Percentiles rank a stretch among this genome's conserved stretches.
Evolutionary conservation across 345 rosid genomes (phyloP).

Genomic region (Pseudoturritis turrita): DNA sequence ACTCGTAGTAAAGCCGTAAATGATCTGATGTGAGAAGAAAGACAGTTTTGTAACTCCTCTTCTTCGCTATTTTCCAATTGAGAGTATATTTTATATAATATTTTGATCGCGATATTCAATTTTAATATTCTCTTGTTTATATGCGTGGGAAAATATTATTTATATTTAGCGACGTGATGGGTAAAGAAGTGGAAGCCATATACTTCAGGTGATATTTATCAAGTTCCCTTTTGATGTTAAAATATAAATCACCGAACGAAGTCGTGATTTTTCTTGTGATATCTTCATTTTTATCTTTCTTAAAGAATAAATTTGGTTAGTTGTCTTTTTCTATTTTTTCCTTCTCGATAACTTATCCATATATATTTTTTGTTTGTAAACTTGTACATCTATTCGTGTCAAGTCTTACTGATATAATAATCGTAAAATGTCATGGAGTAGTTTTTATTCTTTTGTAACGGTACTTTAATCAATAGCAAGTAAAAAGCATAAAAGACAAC

Average conservation of each 20-base stretch:
- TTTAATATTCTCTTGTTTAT: neutral
- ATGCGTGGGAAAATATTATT: neutral
- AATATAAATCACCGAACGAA: constrained; percentile 12
- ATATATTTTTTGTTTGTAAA: neutral
- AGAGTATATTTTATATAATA: neutral
- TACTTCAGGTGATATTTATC: constrained; percentile 18
- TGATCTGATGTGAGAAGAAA: neutral
- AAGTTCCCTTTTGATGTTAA: constrained; percentile 10
- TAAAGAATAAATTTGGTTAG: neutral
- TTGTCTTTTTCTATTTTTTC: neutral
- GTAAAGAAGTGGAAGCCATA: constrained; percentile 17
- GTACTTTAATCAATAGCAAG: neutral
- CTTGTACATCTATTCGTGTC: neutral
- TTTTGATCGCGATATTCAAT: neutral
- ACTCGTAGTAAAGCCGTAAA: neutral
- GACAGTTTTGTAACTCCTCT: constrained; percentile 15
- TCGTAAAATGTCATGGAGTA: neutral
- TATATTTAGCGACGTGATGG: neutral
- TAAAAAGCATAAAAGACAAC: neutral
- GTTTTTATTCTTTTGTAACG: neutral
- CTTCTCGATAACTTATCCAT: neutral
- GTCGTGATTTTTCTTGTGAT: constrained; percentile 23
- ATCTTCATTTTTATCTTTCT: neutral
- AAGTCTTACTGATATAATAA: neutral
- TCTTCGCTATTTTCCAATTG: neutral